A percentile compares a stretch with the other conserved stretches of the same genome.
Evolutionary conservation across 164 flowering plant species (phyloP).

Genomic region (Vitis amurensis): DNA sequence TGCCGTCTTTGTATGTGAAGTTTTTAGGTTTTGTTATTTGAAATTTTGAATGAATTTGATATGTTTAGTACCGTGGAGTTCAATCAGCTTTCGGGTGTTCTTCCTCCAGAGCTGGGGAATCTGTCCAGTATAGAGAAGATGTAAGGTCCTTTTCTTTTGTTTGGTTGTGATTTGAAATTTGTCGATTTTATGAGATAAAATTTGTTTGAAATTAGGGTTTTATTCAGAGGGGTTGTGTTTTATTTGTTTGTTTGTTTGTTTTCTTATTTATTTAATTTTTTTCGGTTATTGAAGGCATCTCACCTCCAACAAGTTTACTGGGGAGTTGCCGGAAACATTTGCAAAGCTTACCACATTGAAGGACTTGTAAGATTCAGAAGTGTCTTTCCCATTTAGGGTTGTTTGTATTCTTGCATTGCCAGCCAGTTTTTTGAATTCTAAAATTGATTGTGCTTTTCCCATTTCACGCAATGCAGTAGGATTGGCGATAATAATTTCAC

Average conservation of each 20-base stretch:
- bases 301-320: slow-evolving; percentile 47
- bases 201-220: not conserved
- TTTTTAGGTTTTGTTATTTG: not conserved
- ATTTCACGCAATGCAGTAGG: slow-evolving; percentile 31
- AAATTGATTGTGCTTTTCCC: not conserved
- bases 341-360: slow-evolving; percentile 35
- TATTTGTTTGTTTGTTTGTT: not conserved
- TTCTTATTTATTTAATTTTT: not conserved
- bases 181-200: no score
- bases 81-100: slow-evolving; percentile 35
- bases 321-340: slow-evolving; percentile 42
- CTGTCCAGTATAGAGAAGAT: slow-evolving; percentile 21
- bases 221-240: not conserved
- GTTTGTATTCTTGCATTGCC: not conserved
- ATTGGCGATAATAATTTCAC: slow-evolving; percentile 40
- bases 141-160: slow-evolving; percentile 14
- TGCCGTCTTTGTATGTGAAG: no score
- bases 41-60: not conserved
- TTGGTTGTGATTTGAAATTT: not conserved
- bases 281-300: slow-evolving; percentile 22
- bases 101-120: slow-evolving; percentile 47
- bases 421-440: not conserved
- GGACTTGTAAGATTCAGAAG: slow-evolving; percentile 41
- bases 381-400: not conserved
- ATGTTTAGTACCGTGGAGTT: slow-evolving; percentile 12